Conservation (phyloP, 306 rosid species). For the Cucurbita maxima region DNA sequence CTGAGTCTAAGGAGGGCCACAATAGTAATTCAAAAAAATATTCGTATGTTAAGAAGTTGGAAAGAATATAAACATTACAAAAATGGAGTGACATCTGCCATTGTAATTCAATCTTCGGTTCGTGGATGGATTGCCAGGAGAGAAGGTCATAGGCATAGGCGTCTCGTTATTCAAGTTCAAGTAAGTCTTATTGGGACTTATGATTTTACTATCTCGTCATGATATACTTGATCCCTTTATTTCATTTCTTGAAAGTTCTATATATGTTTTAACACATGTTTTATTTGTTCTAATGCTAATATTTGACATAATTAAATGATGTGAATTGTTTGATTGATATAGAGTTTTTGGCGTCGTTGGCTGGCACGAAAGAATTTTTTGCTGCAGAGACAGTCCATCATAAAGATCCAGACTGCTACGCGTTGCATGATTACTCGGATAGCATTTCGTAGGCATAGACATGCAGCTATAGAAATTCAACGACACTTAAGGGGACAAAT, state of each 20-base stretch:
- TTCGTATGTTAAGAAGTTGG: constrained; percentile 53
- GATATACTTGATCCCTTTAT: constrained; percentile 1
- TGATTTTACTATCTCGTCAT: background rate
- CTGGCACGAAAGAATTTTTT: constrained; percentile 33
- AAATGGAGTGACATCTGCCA: constrained; percentile 28
- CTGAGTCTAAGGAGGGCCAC: constrained; percentile 35
- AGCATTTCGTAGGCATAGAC: constrained; percentile 25
- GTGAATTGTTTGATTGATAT: constrained; percentile 1
- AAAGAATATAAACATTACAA: constrained; percentile 34
- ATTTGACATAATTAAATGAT: background rate
- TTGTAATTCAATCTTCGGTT: constrained; percentile 45
- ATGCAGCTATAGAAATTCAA: constrained; percentile 52
- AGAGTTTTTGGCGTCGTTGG: constrained; percentile 68
- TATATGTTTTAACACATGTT: background rate
- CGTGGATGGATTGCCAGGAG: constrained; percentile 57
- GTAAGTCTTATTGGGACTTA: constrained; percentile 25
- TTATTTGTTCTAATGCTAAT: background rate
- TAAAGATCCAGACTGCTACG: constrained; percentile 44
- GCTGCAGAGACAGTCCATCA: constrained; percentile 33
- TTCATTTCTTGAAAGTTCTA: background rate
- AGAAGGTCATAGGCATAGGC: constrained; percentile 26
- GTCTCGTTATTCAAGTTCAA: constrained; percentile 46
- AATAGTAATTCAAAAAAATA: constrained; percentile 42
- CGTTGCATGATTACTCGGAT: constrained; percentile 32
- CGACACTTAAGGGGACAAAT: constrained; percentile 52